Conservation (phyloP, 305 asterid genomes). For the Rubia tinctorum region DNA sequence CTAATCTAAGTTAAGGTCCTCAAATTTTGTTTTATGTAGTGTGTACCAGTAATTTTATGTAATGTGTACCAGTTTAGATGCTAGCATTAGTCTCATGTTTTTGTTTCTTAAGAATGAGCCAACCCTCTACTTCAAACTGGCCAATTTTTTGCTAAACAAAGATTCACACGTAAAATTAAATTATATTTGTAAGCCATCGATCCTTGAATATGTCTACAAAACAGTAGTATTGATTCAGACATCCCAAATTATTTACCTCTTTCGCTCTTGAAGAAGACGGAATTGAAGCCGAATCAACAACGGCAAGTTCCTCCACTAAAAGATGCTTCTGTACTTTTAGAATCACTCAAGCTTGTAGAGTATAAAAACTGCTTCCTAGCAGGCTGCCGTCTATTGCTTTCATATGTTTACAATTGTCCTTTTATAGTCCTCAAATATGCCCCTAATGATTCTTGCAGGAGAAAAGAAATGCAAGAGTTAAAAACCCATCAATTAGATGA, state of each 20-base stretch:
- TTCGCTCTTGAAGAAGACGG: slow-evolving; percentile 73
- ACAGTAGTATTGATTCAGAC: neutral
- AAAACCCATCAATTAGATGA: neutral
- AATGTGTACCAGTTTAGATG: neutral
- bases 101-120: neutral
- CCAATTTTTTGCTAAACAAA: neutral
- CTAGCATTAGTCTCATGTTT: neutral
- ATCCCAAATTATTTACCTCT: slow-evolving; percentile 49
- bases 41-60: too few species aligned
- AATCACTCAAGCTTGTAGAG: slow-evolving; percentile 54
- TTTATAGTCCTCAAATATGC: slow-evolving; percentile 57
- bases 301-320: slow-evolving; percentile 44
- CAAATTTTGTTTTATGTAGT: too few species aligned
- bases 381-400: slow-evolving; percentile 53
- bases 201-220: neutral
- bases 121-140: neutral
- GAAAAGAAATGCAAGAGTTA: slow-evolving; percentile 6
- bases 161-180: neutral
- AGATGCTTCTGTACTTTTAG: slow-evolving; percentile 70
- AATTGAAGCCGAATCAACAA: slow-evolving; percentile 57
- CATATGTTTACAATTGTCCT: slow-evolving; percentile 51
- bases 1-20: too few species aligned
- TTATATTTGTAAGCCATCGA: neutral
- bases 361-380: slow-evolving; percentile 63
- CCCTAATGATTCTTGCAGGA: slow-evolving; percentile 56